Evolutionary conservation across 805 yeast species (phyloP), one percentile per base, ranked within the genome.

Genomic region (Danielia oregonensis): DNA sequence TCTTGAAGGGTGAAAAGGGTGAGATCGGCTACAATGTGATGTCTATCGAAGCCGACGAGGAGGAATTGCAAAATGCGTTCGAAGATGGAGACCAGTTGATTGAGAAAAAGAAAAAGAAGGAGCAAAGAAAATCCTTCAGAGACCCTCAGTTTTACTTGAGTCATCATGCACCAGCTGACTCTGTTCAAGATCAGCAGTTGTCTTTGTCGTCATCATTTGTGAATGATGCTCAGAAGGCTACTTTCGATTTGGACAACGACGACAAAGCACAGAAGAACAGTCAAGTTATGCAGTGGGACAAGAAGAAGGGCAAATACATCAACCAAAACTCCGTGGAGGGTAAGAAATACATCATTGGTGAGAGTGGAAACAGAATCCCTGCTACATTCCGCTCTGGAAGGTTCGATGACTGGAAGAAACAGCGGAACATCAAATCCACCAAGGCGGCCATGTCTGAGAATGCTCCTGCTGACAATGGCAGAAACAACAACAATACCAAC

Each of bases 341-440:
- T 17, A 76, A 82, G 62, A 89, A 86, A 63, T 91, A 72, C 61
- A 93, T 93, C 51, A 82, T 87, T 44, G 95, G 97, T 42, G 99
- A 93, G 59, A 82, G 86, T 59, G 99, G 99, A 6, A 88, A 83
- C 50, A 78, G 76, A 55, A 78, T 93, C 31, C 96, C 97, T 5
- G 97, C 98, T 1, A 74, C 93, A 10, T 87, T 80, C 64, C 74
- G 86, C 54, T 80, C 95, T 2, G 99, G 99, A 29, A 79, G 86
- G 46, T 93, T 78, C 53, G 97, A 89, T 36, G 82, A 81, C 27
- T 93, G 99, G 99, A 84, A 84, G 55, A 72, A 79, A 44, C 77
- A 79, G 24, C 76, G 87, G 57, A 76, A 73, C 45, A 52, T 78
- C 29, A 69, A 71, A 35, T 65, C 82, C 0, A 54, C 65, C 44